Evolutionary conservation across 2,329 filamentous ascomycete genomes (phyloP), one percentile per base, ranked within the genome.

Genomic region (Magnaporthiopsis incrustans): DNA sequence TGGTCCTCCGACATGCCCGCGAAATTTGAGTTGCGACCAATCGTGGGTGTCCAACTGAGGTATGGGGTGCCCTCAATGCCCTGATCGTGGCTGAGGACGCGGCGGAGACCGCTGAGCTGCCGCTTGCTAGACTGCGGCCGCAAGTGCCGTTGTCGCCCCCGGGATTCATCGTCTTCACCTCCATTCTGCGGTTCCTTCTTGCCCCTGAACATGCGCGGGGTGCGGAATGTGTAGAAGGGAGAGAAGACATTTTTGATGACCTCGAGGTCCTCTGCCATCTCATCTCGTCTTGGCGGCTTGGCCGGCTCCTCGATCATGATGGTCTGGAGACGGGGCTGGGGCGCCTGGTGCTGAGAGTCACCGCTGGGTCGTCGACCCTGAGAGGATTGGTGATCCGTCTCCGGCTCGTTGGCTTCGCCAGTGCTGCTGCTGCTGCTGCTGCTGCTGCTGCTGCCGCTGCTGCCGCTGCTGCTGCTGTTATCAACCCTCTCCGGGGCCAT

Each of bases 21-120:
- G 71, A 98, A 99, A 53, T 91, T 89, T 14, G 94, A 98, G 74
- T 99, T 99, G 67, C 95, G 87, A 30, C 90, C 94, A 63, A 97
- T 85, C 0, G 95, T 99, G 2, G 95, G 92, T 66, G 93, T 89
- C 85, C 92, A 98, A 74, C 92, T 97, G 62, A 99, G 83, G 74
- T 99, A 99, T 0, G 95, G 95, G 78, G 91, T 90, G 1, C 73
- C 72, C 38, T 86, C 81, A 2, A 77, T 77, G n/a, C 76, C 73
- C 66, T 81, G 81, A 57, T 84, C 82, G 30, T 85, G 79, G 18
- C 82, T 82, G 64, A 83, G 76, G 11, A 77, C 83, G 0, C 80
- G 82, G 65, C 82, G 81, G 68, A 93, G 80, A 64, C 78, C 87
- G 60, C 79, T 83, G 30, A 87, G 76, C 44, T 53, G 44, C 44